Evolutionary conservation across 2,329 filamentous ascomycete species (phyloP).

Genomic region (Nemania diffusa): DNA sequence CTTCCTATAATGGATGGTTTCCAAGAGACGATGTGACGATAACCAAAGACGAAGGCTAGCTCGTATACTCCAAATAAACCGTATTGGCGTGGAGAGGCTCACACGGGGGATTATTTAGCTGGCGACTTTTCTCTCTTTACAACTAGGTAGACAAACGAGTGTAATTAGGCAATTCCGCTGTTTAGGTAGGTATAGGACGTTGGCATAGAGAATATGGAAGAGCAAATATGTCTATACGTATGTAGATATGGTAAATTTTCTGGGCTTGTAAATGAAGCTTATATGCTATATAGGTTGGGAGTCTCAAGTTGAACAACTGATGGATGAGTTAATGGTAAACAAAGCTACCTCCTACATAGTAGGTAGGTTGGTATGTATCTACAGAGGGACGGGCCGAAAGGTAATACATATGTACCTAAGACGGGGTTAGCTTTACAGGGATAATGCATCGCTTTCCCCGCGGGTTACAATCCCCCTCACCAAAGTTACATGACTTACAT

Average conservation of each 20-base stretch:
- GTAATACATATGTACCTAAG: background rate
- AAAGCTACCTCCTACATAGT: background rate
- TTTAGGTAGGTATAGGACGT: background rate
- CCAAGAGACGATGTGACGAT: background rate
- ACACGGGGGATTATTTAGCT: background rate
- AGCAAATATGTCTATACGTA: too few relatives aligned
- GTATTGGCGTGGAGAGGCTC: background rate
- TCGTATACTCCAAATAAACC: background rate
- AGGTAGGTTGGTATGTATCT: background rate
- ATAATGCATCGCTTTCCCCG: background rate
- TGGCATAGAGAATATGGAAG: too few relatives aligned
- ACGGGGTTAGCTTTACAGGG: conserved; percentile 13
- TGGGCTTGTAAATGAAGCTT: background rate
- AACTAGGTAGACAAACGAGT: too few relatives aligned
- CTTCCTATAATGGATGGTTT: background rate
- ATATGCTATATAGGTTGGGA: background rate
- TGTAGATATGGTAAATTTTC: background rate
- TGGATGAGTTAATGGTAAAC: background rate
- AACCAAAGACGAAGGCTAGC: background rate
- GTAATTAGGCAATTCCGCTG: too few relatives aligned
- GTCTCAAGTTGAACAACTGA: background rate
- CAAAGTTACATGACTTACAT: background rate
- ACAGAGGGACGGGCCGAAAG: background rate
- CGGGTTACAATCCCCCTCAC: background rate
- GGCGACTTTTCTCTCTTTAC: background rate